phyloP scores from a whole-genome alignment of 352 stramenopile species.

The Globisporangium abappressorium region DNA sequence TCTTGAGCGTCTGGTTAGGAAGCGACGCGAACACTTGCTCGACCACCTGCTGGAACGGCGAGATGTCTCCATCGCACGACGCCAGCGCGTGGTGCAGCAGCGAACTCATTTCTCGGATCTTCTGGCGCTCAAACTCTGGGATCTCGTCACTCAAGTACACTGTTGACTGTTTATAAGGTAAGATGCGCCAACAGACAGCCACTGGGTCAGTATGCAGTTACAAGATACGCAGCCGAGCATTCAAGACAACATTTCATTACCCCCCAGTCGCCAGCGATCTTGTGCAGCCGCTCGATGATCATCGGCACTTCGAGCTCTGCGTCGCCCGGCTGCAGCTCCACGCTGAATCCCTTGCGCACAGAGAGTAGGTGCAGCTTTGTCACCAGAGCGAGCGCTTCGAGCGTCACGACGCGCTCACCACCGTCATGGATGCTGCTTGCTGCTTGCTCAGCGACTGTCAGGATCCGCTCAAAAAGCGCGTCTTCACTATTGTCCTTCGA shows the following conservation, averaged over 20 bases:
- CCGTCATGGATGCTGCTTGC: neutral
- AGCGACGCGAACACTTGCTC: conserved; percentile 50
- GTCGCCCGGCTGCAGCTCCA: conserved; percentile 1
- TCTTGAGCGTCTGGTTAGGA: conserved; percentile 26
- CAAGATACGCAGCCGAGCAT: neutral
- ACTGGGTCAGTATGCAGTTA: neutral
- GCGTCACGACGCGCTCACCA: conserved; percentile 18
- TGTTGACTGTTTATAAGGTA: neutral
- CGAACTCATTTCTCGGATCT: conserved; percentile 29
- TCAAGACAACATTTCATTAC: neutral
- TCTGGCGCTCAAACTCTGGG: neutral
- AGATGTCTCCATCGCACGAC: conserved; percentile 28
- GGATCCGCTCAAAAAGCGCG: conserved; percentile 8
- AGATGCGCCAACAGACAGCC: neutral
- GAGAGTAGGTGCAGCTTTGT: conserved; percentile 34
- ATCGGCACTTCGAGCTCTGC: neutral
- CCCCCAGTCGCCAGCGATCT: conserved; percentile 11
- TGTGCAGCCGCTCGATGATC: conserved; percentile 9
- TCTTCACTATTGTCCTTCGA: neutral
- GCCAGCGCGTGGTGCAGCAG: conserved; percentile 41
- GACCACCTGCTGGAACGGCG: conserved; percentile 54
- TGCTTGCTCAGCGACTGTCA: conserved; percentile 16
- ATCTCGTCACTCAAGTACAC: conserved; percentile 1
- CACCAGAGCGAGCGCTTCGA: conserved; percentile 39
- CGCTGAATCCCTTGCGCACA: conserved; percentile 25